A percentile compares a stretch with the other conserved stretches of the same genome.
phyloP scores from a whole-genome alignment of 192 early-diverging fungal genomes.

The Podila epigama region DNA sequence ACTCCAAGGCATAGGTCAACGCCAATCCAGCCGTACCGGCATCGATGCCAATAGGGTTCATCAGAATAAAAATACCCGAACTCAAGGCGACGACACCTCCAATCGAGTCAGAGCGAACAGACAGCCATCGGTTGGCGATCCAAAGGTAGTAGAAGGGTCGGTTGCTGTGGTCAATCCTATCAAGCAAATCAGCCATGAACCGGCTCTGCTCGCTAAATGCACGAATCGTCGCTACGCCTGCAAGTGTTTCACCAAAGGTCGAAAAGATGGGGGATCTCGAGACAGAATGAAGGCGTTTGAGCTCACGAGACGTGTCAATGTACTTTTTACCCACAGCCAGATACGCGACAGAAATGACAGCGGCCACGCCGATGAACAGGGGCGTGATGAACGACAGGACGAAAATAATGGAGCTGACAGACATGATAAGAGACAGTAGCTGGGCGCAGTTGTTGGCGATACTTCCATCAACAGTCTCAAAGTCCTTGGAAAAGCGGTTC shows the following conservation, averaged over 20 bases:
- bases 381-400: conserved; percentile 68
- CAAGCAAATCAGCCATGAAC: conserved; percentile 67
- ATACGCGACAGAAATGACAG: conserved; percentile 59
- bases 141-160: conserved; percentile 84
- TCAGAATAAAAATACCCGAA: conserved; percentile 68
- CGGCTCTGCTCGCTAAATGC: conserved; percentile 75
- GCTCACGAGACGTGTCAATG: conserved; percentile 79
- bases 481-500: conserved; percentile 86
- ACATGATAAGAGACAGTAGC: conserved; percentile 52
- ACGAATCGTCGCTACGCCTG: conserved; percentile 77
- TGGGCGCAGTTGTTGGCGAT: conserved; percentile 37
- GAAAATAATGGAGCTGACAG: conserved; percentile 56
- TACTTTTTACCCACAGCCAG: conserved; percentile 70
- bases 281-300: conserved; percentile 88
- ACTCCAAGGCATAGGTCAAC: conserved; percentile 81
- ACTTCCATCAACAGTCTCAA: conserved; percentile 80
- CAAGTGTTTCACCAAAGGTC: conserved; percentile 63
- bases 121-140: conserved; percentile 85
- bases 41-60: conserved; percentile 43
- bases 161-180: conserved; percentile 74
- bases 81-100: conserved; percentile 68
- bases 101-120: conserved; percentile 73
- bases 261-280: conserved; percentile 82
- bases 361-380: conserved; percentile 63
- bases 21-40: conserved; percentile 82